Conservation (phyloP, 768 basidiomycete genomes). For the Cystofilobasidium bisporidii region DNA sequence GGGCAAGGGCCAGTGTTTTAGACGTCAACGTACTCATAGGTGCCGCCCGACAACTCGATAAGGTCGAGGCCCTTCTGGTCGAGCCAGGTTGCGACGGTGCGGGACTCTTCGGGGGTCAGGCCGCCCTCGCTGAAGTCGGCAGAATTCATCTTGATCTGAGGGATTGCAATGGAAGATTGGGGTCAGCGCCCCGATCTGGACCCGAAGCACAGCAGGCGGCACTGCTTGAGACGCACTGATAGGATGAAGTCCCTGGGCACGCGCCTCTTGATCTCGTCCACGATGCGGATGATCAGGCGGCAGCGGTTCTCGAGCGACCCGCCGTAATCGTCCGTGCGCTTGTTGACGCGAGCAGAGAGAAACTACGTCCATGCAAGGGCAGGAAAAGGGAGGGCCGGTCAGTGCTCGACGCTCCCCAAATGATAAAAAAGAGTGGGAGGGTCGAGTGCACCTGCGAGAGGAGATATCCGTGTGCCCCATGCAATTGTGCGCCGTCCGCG, state of each 20-base stretch:
- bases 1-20: no score
- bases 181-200: no score
- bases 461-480: background rate
- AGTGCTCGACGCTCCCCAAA: no score
- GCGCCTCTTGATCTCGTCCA: constrained; percentile 35
- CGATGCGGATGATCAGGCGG: constrained; percentile 38
- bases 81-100: background rate
- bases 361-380: constrained; percentile 32
- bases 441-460: background rate
- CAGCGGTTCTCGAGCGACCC: constrained; percentile 40
- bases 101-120: constrained; percentile 16
- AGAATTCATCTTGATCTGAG: background rate
- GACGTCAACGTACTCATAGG: no score
- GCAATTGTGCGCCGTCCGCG: constrained; percentile 29
- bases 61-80: constrained; percentile 21
- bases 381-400: background rate
- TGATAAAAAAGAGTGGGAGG: no score
- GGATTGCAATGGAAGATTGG: no score
- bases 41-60: constrained; percentile 26
- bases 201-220: no score
- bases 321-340: constrained; percentile 37
- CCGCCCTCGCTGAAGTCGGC: constrained; percentile 25
- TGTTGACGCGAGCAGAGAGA: constrained; percentile 39
- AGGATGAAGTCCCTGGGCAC: constrained; percentile 24
- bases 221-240: no score